Evolutionary conservation across 306 rosid genomes (phyloP), one percentile per base, ranked within the genome.

Genomic region (Pueraria montana): DNA sequence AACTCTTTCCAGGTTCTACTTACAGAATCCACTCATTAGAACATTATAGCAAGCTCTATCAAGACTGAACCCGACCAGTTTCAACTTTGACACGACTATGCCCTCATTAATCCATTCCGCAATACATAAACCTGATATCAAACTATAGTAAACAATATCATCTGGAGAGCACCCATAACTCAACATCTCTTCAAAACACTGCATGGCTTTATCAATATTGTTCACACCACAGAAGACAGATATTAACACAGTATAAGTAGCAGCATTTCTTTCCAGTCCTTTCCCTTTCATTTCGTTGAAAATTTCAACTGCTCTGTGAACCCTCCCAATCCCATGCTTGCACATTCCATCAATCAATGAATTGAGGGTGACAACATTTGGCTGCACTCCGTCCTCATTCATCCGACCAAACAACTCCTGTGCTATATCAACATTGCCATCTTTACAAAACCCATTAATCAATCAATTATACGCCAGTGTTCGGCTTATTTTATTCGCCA

Each of bases 81-180:
- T 93, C 90, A 91, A 77, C 87, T 84, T 90, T 0, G 91, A 89
- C 10, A 82, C 91, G 17, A 92, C 87, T 77, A 62, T 4, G 64
- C 87, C 97, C 72, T 94, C 94, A 82, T 90, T 88, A 91, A 91
- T 88, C 85, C 95, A 89, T 80, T 97, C 97, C 10, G 94, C 95
- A 75, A 43, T 90, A 79, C 89, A 80, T 88, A 91, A 84, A 79
- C 98, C 97, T 21, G 89, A 86, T 62, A 95, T 91, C 87, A 94
- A 87, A 81, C 88, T 58, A 86, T 87, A 90, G 88, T 88, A 90
- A 71, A 86, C 91, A 18, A 72, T 48, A 12, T 90, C 97, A 70
- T 94, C 97, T 0, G 94, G 74, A 21, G 88, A 78, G 89, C 92
- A 84, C 79, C 89, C 91, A 61, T 82, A 78, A 45, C 74, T 82